A percentile compares a stretch with the other conserved stretches of the same genome.
Evolutionary conservation across 192 early-diverging fungal genomes (phyloP).

Genomic region (Umbelopsis ramanniana): DNA sequence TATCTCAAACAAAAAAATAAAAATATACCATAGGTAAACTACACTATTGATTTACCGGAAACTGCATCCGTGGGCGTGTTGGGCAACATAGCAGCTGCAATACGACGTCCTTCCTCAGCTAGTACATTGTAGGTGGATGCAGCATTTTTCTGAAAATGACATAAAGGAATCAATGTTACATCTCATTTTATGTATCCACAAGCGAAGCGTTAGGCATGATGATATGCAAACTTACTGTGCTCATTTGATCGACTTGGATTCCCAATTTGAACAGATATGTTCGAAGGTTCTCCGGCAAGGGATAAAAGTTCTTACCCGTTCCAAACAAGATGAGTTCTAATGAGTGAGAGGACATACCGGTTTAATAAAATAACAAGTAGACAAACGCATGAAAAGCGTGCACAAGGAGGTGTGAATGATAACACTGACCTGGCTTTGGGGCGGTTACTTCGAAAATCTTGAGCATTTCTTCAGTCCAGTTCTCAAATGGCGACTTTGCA

Average conservation of each 20-base stretch:
- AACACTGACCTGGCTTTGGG: conserved; percentile 58
- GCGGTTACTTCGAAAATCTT: conserved; percentile 59
- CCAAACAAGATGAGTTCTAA: conserved; percentile 64
- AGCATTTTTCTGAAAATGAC: conserved; percentile 53
- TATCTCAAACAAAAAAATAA: neutral
- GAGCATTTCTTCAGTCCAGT: conserved; percentile 51
- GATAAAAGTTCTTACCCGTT: conserved; percentile 56
- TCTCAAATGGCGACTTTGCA: conserved; percentile 29
- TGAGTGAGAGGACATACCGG: neutral
- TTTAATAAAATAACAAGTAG: neutral
- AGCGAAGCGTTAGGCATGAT: neutral
- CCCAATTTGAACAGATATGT: conserved; percentile 53
- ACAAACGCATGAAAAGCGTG: neutral
- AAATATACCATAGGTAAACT: neutral
- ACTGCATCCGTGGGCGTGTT: conserved; percentile 1
- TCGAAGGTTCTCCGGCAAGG: conserved; percentile 51
- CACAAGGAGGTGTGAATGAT: neutral
- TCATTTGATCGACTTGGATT: conserved; percentile 62
- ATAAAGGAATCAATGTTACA: neutral
- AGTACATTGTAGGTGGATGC: conserved; percentile 60
- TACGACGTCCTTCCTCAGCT: conserved; percentile 61
- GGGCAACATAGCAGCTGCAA: conserved; percentile 60
- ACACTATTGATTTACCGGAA: neutral
- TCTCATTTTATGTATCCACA: neutral
- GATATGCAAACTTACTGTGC: conserved; percentile 48